Evolutionary conservation across 2,329 filamentous ascomycete species (phyloP), one percentile per base, ranked within the genome.

Genomic region (Fusarium musae): DNA sequence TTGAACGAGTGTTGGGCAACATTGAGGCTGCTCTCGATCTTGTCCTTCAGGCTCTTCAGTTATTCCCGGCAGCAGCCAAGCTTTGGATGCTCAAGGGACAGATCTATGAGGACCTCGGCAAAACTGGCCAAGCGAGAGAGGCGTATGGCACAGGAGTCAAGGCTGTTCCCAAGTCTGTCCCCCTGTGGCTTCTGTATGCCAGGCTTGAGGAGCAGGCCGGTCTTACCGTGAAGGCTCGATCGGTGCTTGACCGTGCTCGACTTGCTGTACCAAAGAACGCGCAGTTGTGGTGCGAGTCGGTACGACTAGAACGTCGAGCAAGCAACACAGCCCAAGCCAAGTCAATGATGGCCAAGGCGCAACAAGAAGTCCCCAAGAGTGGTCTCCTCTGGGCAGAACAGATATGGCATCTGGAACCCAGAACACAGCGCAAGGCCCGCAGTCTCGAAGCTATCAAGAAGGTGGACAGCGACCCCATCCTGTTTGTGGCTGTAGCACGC

Each of bases 51-150:
- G 96, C 93, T 3, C 85, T 99, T 40, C 92, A 95, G 74, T 88
- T 94, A 15, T 99, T 97, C 84, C 96, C 96, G 2, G 89, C 91
- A 49, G 90, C 93, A 17, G 88, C 94, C 59, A 98, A 98, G 83
- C 87, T 99, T 30, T 98, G 96, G 92, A 98, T 98, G 93, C 93
- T 97, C 86, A 99, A 99, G 84, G 96, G 97, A 0, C 96, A 99
- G 80, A 96, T 98, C 71, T 99, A 99, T 86, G 93, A 98, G 79
- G 89, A 91, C 47, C 88, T 95, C 52, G 91, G 89, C 76, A 95
- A 94, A 83, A 84, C 93, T 19, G 91, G 93, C 1, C 93, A 96
- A 82, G 96, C 96, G 6, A 91, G 96, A 52, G 95, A 98, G 81
- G 95, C 96, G 0, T 98, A 96, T 82, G 90, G 90, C 66, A 92